Evolutionary conservation across 805 yeast genomes (phyloP), one percentile per base, ranked within the genome.

Genomic region (Cyberlindnera mrakii): DNA sequence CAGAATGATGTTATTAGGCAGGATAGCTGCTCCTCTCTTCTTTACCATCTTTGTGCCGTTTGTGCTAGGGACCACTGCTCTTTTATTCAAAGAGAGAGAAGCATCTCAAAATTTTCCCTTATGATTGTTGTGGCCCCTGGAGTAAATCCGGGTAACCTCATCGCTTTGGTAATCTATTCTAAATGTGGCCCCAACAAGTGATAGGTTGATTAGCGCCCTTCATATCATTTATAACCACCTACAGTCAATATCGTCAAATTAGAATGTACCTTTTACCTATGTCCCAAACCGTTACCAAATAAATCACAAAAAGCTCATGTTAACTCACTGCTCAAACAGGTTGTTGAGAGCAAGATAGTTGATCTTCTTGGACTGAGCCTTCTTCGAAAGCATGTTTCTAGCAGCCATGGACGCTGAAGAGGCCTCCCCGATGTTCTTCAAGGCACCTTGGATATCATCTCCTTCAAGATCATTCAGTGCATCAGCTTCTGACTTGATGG

Each of bases 1-100:
- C 49, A 91, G 69, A 32, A 95, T 90, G 59, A 93, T 85, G 65
- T 93, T 93, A 16, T 89, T 85, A 10, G 98, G 98, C 60, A 91
- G 70, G 44, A 90, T 75, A 37, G 97, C 96, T 23, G 96, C 93
- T 75, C 96, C 85, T 67, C 85, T 81, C 63, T 81, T 76, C 64
- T 82, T 86, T 30, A 77, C 96, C 98, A 91, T 91, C 19, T n/a
- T 38, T 23, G 5, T 27, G 15, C 17, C 23, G 17, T 18, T 10
- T 34, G 5, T 19, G 37, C 14, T 30, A 30, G 4, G 17, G 27
- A 23, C 9, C 27, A 23, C 27, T 23, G 27, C 11, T 23, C 27
- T 23, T 9, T 2, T 4, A 9, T 23, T 23, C 30, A 35, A 30
- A 20, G 37, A 34, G 37, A 18, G 27, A 23, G 27, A 23, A 11